These are phyloP conservation scores for Petasospora rhodanensis DNA, from an alignment of 1,139 yeast species.

Conservation along the genomic window DNA sequence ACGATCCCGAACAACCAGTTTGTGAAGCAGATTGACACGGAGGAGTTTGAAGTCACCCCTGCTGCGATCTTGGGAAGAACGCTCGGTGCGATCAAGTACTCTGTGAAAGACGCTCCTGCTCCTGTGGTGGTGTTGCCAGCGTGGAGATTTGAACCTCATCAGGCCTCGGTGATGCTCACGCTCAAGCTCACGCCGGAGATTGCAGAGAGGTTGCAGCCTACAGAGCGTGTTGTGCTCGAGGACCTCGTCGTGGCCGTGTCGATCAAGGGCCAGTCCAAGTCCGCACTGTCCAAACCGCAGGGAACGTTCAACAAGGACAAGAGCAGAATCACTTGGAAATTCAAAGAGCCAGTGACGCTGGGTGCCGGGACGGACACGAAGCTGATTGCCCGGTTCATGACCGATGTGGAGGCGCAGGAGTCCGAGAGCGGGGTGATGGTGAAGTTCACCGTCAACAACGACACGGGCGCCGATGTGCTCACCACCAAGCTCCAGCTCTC, in stretches of 20 bases:
- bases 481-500: slow-evolving; percentile 30
- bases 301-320: slow-evolving; percentile 85
- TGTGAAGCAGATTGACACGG: slow-evolving; percentile 30
- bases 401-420: slow-evolving; percentile 58
- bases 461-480: slow-evolving; percentile 23
- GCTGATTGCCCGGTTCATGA: slow-evolving; percentile 67
- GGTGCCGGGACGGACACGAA: slow-evolving; percentile 45
- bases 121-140: slow-evolving; percentile 78
- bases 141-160: slow-evolving; percentile 84
- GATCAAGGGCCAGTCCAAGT: slow-evolving; percentile 42
- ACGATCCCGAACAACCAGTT: slow-evolving; percentile 34
- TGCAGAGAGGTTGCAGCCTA: slow-evolving; percentile 31
- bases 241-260: slow-evolving; percentile 72
- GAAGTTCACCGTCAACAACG: slow-evolving; percentile 45
- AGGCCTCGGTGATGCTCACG: slow-evolving; percentile 78
- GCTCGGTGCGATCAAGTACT: slow-evolving; percentile 71
- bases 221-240: slow-evolving; percentile 36
- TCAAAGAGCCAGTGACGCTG: slow-evolving; percentile 44
- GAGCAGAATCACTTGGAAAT: slow-evolving; percentile 83
- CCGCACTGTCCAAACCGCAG: slow-evolving; percentile 86
- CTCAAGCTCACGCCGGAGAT: slow-evolving; percentile 55
- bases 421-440: slow-evolving; percentile 68
- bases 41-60: slow-evolving; percentile 31
- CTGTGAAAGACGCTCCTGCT: slow-evolving; percentile 44
- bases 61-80: slow-evolving; percentile 47